These are phyloP conservation scores for Aspergillus sclerotiicarbonarius DNA, from an alignment of 495 filamentous ascomycete species.

Conservation along the genomic window DNA sequence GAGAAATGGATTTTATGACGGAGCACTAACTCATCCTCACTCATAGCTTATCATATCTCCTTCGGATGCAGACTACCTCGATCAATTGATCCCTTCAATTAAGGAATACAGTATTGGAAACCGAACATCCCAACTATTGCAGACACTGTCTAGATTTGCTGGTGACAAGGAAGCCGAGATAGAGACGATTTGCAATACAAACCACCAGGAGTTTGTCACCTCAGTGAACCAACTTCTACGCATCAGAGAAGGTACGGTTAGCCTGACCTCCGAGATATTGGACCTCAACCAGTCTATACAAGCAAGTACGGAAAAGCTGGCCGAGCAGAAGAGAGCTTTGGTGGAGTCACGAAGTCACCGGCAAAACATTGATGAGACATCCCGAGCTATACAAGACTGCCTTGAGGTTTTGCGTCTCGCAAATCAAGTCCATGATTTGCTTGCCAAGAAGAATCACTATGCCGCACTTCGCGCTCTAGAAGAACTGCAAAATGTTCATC, in stretches of 20 bases:
- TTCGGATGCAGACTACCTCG: constrained; percentile 89
- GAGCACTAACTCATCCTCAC: constrained; percentile 2
- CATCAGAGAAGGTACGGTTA: constrained; percentile 83
- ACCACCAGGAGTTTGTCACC: constrained; percentile 92
- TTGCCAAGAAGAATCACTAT: constrained; percentile 91
- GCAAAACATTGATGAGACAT: constrained; percentile 97
- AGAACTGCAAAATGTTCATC: constrained; percentile 92
- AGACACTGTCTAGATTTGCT: constrained; percentile 75
- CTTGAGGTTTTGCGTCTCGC: constrained; percentile 88
- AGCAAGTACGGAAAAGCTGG: constrained; percentile 89
- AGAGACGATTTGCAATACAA: constrained; percentile 89
- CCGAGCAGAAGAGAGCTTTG: constrained; percentile 88
- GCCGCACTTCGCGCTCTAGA: constrained; percentile 89
- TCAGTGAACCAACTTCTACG: constrained; percentile 91
- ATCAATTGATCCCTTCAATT: constrained; percentile 89
- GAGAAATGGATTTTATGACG: neutral
- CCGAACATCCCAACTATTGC: constrained; percentile 69
- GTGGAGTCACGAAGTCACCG: constrained; percentile 87
- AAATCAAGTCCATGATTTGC: constrained; percentile 89
- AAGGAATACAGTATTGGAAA: constrained; percentile 82
- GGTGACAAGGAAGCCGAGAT: constrained; percentile 87
- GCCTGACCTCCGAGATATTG: constrained; percentile 86
- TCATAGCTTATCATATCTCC: constrained; percentile 85
- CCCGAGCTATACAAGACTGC: constrained; percentile 82
- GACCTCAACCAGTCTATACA: constrained; percentile 92